phyloP scores from a whole-genome alignment of 1,139 yeast species.

The Arxiozyma slooffiae region DNA sequence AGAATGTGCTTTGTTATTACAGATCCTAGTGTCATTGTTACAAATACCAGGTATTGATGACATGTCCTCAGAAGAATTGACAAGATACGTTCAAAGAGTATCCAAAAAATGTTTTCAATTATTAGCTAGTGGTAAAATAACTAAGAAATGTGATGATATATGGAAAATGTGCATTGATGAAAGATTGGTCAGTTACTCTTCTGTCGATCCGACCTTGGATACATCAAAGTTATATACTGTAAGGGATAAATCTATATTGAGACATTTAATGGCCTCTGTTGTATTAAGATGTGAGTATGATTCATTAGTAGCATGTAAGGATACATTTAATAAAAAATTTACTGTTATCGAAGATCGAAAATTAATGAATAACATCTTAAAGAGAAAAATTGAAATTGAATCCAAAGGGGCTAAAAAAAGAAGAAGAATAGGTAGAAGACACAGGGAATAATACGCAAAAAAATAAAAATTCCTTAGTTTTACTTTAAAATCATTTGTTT shows the following conservation, averaged over 20 bases:
- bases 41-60: conserved; percentile 13
- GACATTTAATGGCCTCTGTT: conserved; percentile 41
- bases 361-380: conserved; percentile 45
- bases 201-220: conserved; percentile 16
- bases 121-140: conserved; percentile 26
- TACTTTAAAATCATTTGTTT: not conserved
- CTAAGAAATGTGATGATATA: conserved; percentile 18
- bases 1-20: conserved; percentile 47
- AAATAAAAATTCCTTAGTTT: too few species aligned
- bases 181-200: conserved; percentile 30
- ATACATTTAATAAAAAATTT: conserved; percentile 32
- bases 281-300: conserved; percentile 47
- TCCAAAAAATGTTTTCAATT: conserved; percentile 31
- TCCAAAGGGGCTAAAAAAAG: not conserved
- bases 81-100: conserved; percentile 14
- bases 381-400: conserved; percentile 33
- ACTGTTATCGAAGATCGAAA: conserved; percentile 48
- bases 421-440: conserved; percentile 1
- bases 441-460: not conserved
- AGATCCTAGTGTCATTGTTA: conserved; percentile 30
- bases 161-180: conserved; percentile 23
- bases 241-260: not conserved
- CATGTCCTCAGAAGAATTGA: conserved; percentile 8
- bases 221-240: conserved; percentile 4
- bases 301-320: conserved; percentile 36